A percentile compares a stretch with the other conserved stretches of the same genome.
Evolutionary conservation across 352 stramenopile genomes (phyloP).

Genomic region (Pythium aquatile): DNA sequence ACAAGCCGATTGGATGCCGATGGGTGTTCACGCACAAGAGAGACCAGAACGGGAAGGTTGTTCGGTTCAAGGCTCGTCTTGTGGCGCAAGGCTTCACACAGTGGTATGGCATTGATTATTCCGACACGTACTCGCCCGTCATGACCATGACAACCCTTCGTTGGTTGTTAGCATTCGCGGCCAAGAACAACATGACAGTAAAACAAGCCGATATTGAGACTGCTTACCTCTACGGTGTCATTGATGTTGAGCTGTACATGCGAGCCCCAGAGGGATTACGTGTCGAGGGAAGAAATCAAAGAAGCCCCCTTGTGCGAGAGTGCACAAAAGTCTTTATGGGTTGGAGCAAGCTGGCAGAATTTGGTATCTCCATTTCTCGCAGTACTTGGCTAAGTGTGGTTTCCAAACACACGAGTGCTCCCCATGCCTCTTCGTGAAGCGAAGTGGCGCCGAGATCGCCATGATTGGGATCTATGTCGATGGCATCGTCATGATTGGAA

Average conservation of each 20-base stretch:
- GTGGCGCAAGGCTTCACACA: constrained; percentile 24
- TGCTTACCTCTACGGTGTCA: constrained; percentile 20
- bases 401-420: constrained; percentile 19
- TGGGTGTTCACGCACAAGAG: constrained; percentile 19
- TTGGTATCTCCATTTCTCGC: constrained; percentile 23
- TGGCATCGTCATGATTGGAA: no score
- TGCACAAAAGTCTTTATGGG: constrained; percentile 23
- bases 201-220: constrained; percentile 27
- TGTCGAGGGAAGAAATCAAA: constrained; percentile 23
- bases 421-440: constrained; percentile 22
- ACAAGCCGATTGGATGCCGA: constrained; percentile 17
- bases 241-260: constrained; percentile 27
- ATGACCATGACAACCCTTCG: constrained; percentile 25
- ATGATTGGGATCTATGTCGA: constrained; percentile 27
- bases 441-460: constrained; percentile 24
- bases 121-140: constrained; percentile 27
- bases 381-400: constrained; percentile 24
- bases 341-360: constrained; percentile 26
- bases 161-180: constrained; percentile 26
- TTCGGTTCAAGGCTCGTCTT: constrained; percentile 18
- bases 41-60: constrained; percentile 12
- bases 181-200: no score
- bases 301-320: constrained; percentile 13
- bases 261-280: constrained; percentile 20
- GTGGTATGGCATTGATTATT: no score